These are phyloP conservation scores for Salvia sclarea DNA, from an alignment of 305 asterid species.

Conservation along the genomic window DNA sequence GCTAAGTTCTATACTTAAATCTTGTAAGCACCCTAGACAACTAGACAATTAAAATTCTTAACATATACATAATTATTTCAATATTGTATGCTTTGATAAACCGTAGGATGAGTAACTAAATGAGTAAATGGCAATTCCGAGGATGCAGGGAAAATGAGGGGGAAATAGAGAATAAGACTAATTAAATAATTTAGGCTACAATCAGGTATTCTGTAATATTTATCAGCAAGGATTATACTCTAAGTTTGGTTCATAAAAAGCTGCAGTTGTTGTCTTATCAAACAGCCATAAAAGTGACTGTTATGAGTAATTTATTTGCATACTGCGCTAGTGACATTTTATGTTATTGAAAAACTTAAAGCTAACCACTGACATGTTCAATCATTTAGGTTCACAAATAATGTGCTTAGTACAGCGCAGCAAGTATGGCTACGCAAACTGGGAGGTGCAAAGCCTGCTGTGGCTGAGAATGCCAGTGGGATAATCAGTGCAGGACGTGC, in stretches of 20 bases:
- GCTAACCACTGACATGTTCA: conserved; percentile 7
- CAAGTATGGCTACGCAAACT: conserved; percentile 95
- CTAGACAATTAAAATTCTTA: neutral
- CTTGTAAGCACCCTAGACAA: neutral
- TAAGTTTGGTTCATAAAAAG: neutral
- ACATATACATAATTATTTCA: neutral
- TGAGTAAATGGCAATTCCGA: conserved; percentile 2
- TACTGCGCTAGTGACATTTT: neutral
- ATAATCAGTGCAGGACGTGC: conserved; percentile 98
- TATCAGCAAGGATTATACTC: conserved; percentile 25
- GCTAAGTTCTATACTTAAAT: conserved; percentile 16
- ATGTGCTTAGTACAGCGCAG: conserved; percentile 95
- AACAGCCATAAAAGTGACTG: neutral
- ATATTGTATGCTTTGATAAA: neutral
- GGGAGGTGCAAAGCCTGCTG: conserved; percentile 95
- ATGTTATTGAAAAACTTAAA: neutral
- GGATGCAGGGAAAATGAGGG: conserved; percentile 13
- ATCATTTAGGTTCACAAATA: conserved; percentile 80
- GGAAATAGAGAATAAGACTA: neutral
- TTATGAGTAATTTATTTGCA: neutral
- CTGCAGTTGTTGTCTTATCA: neutral
- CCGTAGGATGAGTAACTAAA: neutral
- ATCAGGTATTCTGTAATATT: neutral
- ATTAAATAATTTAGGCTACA: neutral
- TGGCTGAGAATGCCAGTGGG: conserved; percentile 86